phyloP scores from a whole-genome alignment of 805 yeast species.

The Candida krabiensis region DNA sequence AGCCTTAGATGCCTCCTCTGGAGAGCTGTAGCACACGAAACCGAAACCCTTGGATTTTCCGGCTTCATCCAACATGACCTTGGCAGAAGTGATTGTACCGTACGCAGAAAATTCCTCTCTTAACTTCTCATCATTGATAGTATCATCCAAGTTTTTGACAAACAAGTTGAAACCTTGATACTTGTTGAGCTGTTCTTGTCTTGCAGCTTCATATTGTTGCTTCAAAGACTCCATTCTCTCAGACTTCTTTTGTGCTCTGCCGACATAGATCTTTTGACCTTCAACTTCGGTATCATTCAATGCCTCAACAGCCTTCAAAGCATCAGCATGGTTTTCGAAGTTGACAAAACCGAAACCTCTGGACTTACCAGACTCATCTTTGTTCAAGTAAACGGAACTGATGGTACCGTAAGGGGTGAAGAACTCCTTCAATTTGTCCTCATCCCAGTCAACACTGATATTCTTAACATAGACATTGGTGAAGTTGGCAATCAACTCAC shows the following conservation, averaged over 20 bases:
- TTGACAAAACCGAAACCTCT: constrained; percentile 96
- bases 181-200: constrained; percentile 88
- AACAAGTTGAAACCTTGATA: constrained; percentile 98
- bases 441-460: constrained; percentile 68
- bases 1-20: constrained; percentile 99
- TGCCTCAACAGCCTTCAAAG: constrained; percentile 87
- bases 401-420: constrained; percentile 75
- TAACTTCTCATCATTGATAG: constrained; percentile 87
- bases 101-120: constrained; percentile 89
- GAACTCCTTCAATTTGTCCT: constrained; percentile 67
- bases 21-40: constrained; percentile 94
- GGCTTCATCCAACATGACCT: constrained; percentile 91
- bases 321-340: constrained; percentile 83
- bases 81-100: constrained; percentile 94
- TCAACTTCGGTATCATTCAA: constrained; percentile 84
- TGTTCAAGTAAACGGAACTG: constrained; percentile 80
- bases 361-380: constrained; percentile 83
- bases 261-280: constrained; percentile 88
- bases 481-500: constrained; percentile 87
- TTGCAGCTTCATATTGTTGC: constrained; percentile 88
- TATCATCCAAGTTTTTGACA: constrained; percentile 93
- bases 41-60: constrained; percentile 99
- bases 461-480: constrained; percentile 96
- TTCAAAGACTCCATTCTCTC: constrained; percentile 96
- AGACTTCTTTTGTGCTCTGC: constrained; percentile 98